Conservation (phyloP, 2,329 filamentous ascomycete species). For the Neoascochyta sp. region DNA sequence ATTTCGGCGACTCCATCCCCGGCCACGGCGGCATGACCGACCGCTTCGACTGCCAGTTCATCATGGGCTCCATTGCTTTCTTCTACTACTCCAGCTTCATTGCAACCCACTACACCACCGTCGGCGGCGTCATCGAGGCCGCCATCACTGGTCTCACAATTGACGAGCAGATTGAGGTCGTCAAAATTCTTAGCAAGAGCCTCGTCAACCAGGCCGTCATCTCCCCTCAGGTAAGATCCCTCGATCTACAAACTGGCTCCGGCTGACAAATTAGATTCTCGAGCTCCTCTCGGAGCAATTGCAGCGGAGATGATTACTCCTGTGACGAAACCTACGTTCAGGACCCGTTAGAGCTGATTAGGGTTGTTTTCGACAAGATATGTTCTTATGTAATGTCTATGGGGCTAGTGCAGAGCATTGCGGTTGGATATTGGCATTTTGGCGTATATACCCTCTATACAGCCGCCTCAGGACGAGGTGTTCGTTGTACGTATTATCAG, state of each 20-base stretch:
- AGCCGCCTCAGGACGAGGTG: neutral
- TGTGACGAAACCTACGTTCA: too few species aligned
- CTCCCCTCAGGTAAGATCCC: constrained; percentile 47
- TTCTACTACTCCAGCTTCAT: constrained; percentile 99
- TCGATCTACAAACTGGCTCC: neutral
- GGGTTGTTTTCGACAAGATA: neutral
- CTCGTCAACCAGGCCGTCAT: constrained; percentile 61
- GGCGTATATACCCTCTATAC: constrained; percentile 1
- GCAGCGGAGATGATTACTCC: constrained; percentile 24
- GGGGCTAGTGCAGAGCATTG: neutral
- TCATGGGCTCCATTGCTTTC: constrained; percentile 98
- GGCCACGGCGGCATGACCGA: constrained; percentile 98
- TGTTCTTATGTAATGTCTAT: constrained; percentile 1
- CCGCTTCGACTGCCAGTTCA: constrained; percentile 99
- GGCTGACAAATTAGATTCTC: constrained; percentile 14
- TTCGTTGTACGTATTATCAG: too few species aligned
- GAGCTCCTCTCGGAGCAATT: constrained; percentile 23
- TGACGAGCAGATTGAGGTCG: constrained; percentile 84
- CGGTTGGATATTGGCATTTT: neutral
- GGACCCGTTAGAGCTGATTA: neutral
- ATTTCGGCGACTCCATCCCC: constrained; percentile 97
- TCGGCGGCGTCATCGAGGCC: constrained; percentile 83
- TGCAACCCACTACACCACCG: constrained; percentile 76
- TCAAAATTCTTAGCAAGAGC: constrained; percentile 60
- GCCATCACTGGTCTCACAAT: constrained; percentile 83